A percentile compares a stretch with the other conserved stretches of the same genome.
Evolutionary conservation across 331 rosid genomes (phyloP).

Genomic region (Rosa hybrid): DNA sequence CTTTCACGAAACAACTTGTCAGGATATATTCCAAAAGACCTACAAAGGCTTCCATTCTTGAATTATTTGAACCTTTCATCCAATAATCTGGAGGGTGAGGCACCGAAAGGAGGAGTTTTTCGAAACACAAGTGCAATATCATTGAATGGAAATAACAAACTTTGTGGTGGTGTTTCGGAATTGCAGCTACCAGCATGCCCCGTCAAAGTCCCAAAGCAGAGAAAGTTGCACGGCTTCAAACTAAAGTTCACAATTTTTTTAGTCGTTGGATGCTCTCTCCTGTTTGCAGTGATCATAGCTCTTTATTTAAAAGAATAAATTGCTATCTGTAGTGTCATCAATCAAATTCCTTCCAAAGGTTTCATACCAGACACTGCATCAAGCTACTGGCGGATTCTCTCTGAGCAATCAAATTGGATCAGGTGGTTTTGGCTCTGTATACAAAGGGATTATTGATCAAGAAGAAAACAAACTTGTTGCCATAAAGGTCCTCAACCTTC

Average conservation of each 20-base stretch:
- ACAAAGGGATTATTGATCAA: conserved; percentile 17
- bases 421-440: conserved; percentile 25
- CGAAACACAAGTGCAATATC: not conserved
- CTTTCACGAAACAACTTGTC: not conserved
- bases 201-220: not conserved
- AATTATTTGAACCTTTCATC: conserved; percentile 36
- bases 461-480: conserved; percentile 25
- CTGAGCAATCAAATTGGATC: conserved; percentile 30
- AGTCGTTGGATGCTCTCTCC: not conserved
- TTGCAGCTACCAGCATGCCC: conserved; percentile 33
- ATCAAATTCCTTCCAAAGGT: conserved; percentile 8
- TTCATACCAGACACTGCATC: conserved; percentile 28
- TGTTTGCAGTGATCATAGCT: not conserved
- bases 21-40: conserved; percentile 22
- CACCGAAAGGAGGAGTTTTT: not conserved
- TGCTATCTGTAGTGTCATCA: not conserved
- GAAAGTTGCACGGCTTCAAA: conserved; percentile 6
- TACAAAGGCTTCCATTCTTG: conserved; percentile 9
- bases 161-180: conserved; percentile 34
- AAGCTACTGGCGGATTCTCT: conserved; percentile 37
- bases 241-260: not conserved
- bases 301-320: not conserved
- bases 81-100: conserved; percentile 34
- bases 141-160: not conserved
- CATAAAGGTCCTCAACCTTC: conserved; percentile 48